A percentile compares a stretch with the other conserved stretches of the same genome.
Evolutionary conservation across 140 eudicot species (phyloP).

Genomic region (Ambrosia hybrid): DNA sequence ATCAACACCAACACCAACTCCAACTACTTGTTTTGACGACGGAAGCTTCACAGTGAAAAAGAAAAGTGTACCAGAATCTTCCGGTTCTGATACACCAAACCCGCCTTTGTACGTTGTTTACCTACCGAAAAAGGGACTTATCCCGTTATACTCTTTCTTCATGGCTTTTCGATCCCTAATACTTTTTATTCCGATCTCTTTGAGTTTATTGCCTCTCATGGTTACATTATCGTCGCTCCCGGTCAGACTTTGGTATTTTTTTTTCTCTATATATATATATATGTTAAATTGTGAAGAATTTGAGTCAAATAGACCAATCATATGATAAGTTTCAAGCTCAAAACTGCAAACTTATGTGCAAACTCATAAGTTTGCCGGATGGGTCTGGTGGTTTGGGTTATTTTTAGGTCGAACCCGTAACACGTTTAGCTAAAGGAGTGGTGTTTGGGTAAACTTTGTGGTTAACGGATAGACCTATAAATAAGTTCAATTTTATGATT

Average conservation of each 20-base stretch:
- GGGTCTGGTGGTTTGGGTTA: no score
- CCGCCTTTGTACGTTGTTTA: slow-evolving; percentile 30
- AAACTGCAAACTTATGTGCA: no score
- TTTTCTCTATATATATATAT: neutral
- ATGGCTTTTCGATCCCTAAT: slow-evolving; percentile 41
- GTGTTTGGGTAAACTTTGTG: no score
- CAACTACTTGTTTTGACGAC: neutral
- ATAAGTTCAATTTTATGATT: no score
- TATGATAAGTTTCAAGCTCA: neutral
- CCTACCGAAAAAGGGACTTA: slow-evolving; percentile 29
- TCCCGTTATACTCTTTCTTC: slow-evolving; percentile 48
- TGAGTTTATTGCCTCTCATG: slow-evolving; percentile 53
- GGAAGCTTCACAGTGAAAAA: slow-evolving; percentile 14
- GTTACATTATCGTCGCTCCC: slow-evolving; percentile 56
- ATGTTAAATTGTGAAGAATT: neutral
- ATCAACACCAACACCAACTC: neutral
- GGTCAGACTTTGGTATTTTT: slow-evolving; percentile 29
- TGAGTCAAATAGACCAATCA: neutral
- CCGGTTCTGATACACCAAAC: slow-evolving; percentile 29
- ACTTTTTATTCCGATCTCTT: slow-evolving; percentile 38
- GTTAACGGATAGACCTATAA: no score
- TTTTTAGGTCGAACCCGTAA: no score
- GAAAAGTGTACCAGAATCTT: slow-evolving; percentile 7
- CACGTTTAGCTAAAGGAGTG: no score
- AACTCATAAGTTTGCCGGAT: no score